These are phyloP conservation scores for Chlorella sp. DNA, from an alignment of 139 green algal species.

Conservation along the genomic window DNA sequence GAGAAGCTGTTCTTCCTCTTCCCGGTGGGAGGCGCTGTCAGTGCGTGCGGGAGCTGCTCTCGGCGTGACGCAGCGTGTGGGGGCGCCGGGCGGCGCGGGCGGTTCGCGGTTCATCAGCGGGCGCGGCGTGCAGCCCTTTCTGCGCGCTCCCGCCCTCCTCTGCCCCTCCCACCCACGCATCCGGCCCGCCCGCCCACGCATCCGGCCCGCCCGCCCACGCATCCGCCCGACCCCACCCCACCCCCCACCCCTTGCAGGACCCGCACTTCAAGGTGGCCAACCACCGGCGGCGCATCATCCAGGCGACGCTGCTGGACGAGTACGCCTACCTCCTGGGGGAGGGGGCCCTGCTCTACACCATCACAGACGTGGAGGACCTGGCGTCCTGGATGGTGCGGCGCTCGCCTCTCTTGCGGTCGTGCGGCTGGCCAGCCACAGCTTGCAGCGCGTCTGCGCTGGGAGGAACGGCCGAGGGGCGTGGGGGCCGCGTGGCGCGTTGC, in stretches of 20 bases:
- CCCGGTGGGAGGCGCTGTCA: conserved; percentile 58
- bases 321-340: conserved; percentile 91
- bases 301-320: conserved; percentile 83
- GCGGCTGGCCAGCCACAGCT: too few relatives aligned
- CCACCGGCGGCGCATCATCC: conserved; percentile 91
- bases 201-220: neutral
- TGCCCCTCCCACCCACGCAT: neutral
- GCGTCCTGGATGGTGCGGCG: conserved; percentile 82
- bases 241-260: conserved; percentile 54
- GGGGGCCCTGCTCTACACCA: conserved; percentile 90
- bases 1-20: conserved; percentile 99
- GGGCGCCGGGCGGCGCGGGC: too few relatives aligned
- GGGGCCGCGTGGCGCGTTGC: neutral
- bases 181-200: neutral
- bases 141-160: too few relatives aligned
- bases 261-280: conserved; percentile 88
- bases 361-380: conserved; percentile 91
- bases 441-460: too few relatives aligned
- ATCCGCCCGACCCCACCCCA: neutral
- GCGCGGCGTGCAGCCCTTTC: too few relatives aligned
- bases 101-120: too few relatives aligned
- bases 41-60: too few relatives aligned
- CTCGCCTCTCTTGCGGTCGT: too few relatives aligned
- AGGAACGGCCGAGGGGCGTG: too few relatives aligned
- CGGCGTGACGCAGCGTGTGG: too few relatives aligned